These are phyloP conservation scores for Colletotrichum tanaceti DNA, from an alignment of 2,329 filamentous ascomycete species.

Conservation along the genomic window DNA sequence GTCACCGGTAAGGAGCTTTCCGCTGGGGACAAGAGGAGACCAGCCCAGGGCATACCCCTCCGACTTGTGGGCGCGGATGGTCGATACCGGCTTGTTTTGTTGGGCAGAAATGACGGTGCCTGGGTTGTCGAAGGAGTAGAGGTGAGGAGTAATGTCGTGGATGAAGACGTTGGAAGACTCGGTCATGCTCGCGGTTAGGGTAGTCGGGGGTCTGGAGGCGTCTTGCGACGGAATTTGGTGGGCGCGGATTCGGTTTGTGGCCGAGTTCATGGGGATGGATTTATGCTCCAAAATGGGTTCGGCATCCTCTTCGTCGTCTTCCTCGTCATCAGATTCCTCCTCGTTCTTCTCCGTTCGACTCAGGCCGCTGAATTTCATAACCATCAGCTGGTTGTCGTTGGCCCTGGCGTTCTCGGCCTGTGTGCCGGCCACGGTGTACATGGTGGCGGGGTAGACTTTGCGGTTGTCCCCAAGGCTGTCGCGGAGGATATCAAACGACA, in stretches of 20 bases:
- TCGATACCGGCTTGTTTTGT: conserved; percentile 89
- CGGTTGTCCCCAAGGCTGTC: conserved; percentile 89
- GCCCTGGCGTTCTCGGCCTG: conserved; percentile 82
- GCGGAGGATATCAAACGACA: conserved; percentile 92
- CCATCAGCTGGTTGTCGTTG: conserved; percentile 92
- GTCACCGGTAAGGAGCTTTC: conserved; percentile 92
- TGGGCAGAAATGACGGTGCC: conserved; percentile 82
- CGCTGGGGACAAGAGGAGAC: conserved; percentile 83
- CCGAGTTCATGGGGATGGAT: conserved; percentile 85
- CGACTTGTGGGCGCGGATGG: conserved; percentile 88
- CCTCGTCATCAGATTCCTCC: conserved; percentile 74
- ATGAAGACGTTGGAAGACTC: conserved; percentile 91
- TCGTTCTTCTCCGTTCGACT: conserved; percentile 83
- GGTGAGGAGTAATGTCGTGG: conserved; percentile 92
- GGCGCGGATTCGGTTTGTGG: conserved; percentile 92
- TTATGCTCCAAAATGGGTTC: conserved; percentile 96
- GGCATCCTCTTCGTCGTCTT: conserved; percentile 78
- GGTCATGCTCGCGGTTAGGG: conserved; percentile 90
- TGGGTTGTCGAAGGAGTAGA: conserved; percentile 89
- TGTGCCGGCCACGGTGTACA: conserved; percentile 94
- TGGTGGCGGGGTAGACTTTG: conserved; percentile 92
- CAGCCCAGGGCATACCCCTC: conserved; percentile 99
- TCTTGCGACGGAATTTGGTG: conserved; percentile 82
- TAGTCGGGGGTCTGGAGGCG: conserved; percentile 78
- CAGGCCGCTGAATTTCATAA: conserved; percentile 95